Evolutionary conservation across 768 basidiomycete species (phyloP), one percentile per base, ranked within the genome.

Genomic region (Gymnopilus dilepis): DNA sequence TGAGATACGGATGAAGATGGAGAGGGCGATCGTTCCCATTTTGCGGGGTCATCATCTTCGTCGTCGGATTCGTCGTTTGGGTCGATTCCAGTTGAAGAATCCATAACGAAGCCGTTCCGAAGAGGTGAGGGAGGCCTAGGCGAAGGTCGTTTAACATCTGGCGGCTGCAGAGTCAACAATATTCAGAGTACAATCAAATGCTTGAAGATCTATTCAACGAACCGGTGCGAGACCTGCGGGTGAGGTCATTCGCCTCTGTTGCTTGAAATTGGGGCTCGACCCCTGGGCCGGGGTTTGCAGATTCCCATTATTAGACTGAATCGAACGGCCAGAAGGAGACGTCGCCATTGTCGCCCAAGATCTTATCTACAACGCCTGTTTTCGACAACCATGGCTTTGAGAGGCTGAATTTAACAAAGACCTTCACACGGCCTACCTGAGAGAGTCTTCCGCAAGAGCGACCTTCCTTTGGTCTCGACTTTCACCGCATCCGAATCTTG

Each of bases 41-140:
- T 64, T 28, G 64, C 77, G 15, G 67, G 71, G 43, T 78, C 77
- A 45, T 75, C 72, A 19, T 78, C 77, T 38, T 82, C 80, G 41
- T 74, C 79, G 37, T 81, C 78, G n/a, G 78, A 80, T 48, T 84
- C 83, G 26, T 63, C 62, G 43, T 58, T 30, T 42, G 63, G 66
- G 34, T 72, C 67, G n/a, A 84, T 83, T 9, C 86, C 87, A 6
- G 86, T 86, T 45, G 73, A 79, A 6, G 86, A 85, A 63, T 86
- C 81, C 65, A 84, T 66, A 12, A 84, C 74, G 65, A 83, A 83
- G 30, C 81, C 82, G 65, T 91, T 88, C 12, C 91, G 82, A 7
- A 93, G 83, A 12, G 91, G 91, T 12, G 91, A 92, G 13, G 86
- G 86, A 6, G 90, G 86, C 34, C 90, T 78, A n/a, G 79, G 74